These are phyloP conservation scores for Inga laurina DNA, from an alignment of 306 rosid species.

Conservation along the genomic window DNA sequence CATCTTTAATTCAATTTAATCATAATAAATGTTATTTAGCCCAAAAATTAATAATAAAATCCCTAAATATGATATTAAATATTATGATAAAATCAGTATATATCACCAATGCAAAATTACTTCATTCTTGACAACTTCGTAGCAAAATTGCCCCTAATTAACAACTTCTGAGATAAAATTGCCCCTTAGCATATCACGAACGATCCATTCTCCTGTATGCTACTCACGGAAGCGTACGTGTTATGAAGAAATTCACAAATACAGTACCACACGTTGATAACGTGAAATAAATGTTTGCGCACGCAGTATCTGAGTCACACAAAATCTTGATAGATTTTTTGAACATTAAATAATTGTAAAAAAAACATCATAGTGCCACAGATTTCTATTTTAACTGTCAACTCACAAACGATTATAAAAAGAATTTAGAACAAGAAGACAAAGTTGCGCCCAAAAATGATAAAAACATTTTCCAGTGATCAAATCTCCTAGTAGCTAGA, in stretches of 20 bases:
- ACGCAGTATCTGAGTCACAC: neutral
- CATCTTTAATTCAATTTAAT: too few relatives aligned
- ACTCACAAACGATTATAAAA: neutral
- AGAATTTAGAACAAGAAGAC: neutral
- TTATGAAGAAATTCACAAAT: too few relatives aligned
- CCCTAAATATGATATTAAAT: too few relatives aligned
- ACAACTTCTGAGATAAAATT: too few relatives aligned
- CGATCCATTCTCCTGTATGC: neutral
- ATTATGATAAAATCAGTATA: too few relatives aligned
- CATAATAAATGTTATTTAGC: too few relatives aligned
- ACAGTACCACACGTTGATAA: neutral
- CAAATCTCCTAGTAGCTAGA: neutral
- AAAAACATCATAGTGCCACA: neutral
- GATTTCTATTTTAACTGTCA: too few relatives aligned
- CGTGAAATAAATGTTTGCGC: neutral
- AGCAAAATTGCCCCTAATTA: too few relatives aligned
- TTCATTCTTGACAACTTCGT: too few relatives aligned
- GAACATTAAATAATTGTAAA: neutral
- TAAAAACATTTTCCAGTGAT: neutral
- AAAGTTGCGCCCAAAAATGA: neutral
- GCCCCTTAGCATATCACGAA: too few relatives aligned
- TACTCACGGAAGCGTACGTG: neutral
- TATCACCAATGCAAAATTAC: too few relatives aligned
- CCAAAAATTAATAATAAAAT: too few relatives aligned
- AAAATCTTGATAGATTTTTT: neutral